A percentile compares a stretch with the other conserved stretches of the same genome.
phyloP scores from a whole-genome alignment of 1,139 yeast species.

The Citeromyces hawaiiensis region DNA sequence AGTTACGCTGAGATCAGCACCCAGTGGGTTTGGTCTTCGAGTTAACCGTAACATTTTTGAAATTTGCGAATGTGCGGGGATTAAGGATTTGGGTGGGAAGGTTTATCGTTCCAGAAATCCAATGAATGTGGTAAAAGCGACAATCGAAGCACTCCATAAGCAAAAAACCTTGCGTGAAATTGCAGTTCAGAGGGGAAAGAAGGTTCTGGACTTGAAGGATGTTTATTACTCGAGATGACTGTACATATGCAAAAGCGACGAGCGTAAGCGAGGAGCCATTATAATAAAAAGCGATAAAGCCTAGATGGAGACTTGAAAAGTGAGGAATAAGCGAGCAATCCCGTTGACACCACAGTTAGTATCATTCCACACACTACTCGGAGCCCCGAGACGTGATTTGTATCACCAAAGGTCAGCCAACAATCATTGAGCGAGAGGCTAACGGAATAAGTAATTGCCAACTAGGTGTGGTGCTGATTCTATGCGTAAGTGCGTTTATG shows the following conservation, averaged over 20 bases:
- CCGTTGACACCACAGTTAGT: no score
- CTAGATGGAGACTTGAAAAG: no score
- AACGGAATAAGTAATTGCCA: no score
- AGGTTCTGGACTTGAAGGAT: constrained; percentile 84
- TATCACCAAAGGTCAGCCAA: no score
- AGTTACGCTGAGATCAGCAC: constrained; percentile 72
- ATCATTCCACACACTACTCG: no score
- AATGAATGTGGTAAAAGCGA: constrained; percentile 88
- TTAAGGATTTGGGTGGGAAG: constrained; percentile 85
- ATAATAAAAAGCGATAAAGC: not conserved
- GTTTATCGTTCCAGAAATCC: constrained; percentile 87
- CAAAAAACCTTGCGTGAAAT: constrained; percentile 79
- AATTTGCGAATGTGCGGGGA: constrained; percentile 90
- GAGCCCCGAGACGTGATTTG: no score
- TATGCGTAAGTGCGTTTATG: no score
- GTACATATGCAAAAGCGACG: not conserved
- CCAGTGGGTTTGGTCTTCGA: constrained; percentile 89
- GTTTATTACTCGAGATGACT: constrained; percentile 49
- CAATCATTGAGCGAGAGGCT: no score
- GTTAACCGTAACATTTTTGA: constrained; percentile 88
- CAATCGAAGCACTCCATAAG: constrained; percentile 68
- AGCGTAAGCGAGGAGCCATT: not conserved
- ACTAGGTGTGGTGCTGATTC: no score
- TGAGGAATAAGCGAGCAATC: no score
- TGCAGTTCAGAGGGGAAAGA: constrained; percentile 90